These are phyloP conservation scores for Smittium mucronatum DNA, from an alignment of 371 early-diverging fungal species.

Conservation along the genomic window DNA sequence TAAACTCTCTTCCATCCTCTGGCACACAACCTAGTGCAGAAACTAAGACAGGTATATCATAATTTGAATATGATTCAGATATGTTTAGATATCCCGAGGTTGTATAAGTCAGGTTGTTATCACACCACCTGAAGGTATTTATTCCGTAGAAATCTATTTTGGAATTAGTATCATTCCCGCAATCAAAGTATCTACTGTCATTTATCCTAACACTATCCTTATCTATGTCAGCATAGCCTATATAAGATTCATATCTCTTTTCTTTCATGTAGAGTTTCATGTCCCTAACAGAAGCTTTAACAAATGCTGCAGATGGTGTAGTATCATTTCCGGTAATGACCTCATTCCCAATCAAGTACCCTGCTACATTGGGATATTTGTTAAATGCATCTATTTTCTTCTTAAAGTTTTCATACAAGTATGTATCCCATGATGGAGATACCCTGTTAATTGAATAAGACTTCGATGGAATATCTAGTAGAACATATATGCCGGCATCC, in stretches of 20 bases:
- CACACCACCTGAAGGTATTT: constrained; percentile 37
- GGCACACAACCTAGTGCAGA: not conserved
- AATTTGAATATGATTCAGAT: constrained; percentile 22
- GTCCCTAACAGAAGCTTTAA: constrained; percentile 60
- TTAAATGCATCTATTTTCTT: constrained; percentile 50
- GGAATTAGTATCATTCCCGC: constrained; percentile 42
- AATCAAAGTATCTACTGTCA: constrained; percentile 56
- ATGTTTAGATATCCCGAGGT: constrained; percentile 32
- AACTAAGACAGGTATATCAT: constrained; percentile 23
- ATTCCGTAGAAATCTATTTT: constrained; percentile 57
- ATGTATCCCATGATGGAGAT: constrained; percentile 44
- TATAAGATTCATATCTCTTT: constrained; percentile 41
- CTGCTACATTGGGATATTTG: constrained; percentile 49
- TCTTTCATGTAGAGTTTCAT: constrained; percentile 44
- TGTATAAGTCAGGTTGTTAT: constrained; percentile 21
- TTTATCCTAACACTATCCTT: constrained; percentile 53
- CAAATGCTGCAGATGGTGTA: constrained; percentile 52
- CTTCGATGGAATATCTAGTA: constrained; percentile 53
- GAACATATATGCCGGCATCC: constrained; percentile 55
- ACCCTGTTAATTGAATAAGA: constrained; percentile 49
- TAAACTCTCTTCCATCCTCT: not conserved
- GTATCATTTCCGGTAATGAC: constrained; percentile 52
- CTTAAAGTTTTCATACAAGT: constrained; percentile 42
- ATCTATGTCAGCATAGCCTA: constrained; percentile 71
- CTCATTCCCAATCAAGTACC: constrained; percentile 69